phyloP scores from a whole-genome alignment of 75 land plant genomes.

The Cupressus sempervirens region DNA sequence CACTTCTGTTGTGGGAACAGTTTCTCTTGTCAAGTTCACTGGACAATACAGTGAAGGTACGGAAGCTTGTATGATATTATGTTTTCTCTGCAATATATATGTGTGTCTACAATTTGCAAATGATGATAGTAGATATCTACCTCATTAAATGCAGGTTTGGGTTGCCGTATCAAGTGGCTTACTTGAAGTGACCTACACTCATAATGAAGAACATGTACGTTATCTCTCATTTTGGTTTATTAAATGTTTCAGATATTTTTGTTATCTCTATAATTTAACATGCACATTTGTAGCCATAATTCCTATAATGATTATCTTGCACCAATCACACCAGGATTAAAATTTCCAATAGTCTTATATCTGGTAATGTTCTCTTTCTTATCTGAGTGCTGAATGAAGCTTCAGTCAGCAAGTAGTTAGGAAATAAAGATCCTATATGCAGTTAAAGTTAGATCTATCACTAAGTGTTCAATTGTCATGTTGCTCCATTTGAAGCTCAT shows the following conservation, averaged over 20 bases:
- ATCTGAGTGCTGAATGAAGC: too few relatives aligned
- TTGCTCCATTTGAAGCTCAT: too few relatives aligned
- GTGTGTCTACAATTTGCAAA: background rate
- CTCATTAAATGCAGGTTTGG: slow-evolving; percentile 67
- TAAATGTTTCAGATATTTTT: background rate
- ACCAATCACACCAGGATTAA: background rate
- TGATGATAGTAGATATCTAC: background rate
- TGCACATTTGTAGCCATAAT: background rate
- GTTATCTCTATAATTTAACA: background rate
- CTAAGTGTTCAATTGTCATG: too few relatives aligned
- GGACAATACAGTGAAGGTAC: slow-evolving; percentile 81
- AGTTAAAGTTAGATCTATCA: too few relatives aligned
- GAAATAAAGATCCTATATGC: too few relatives aligned
- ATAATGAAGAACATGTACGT: slow-evolving; percentile 76
- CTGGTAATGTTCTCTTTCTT: background rate
- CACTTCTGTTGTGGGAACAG: slow-evolving; percentile 94
- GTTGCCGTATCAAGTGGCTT: slow-evolving; percentile 61
- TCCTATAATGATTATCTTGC: background rate
- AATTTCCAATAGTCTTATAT: background rate
- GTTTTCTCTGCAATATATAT: background rate
- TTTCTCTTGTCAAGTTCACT: slow-evolving; percentile 86
- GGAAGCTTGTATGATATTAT: background rate
- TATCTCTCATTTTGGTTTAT: background rate
- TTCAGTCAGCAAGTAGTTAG: too few relatives aligned
- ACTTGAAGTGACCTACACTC: slow-evolving; percentile 83